Base-by-base conservation (phyloP, 2,329 filamentous ascomycete genomes). In the Aspergillus fijiensis region DNA sequence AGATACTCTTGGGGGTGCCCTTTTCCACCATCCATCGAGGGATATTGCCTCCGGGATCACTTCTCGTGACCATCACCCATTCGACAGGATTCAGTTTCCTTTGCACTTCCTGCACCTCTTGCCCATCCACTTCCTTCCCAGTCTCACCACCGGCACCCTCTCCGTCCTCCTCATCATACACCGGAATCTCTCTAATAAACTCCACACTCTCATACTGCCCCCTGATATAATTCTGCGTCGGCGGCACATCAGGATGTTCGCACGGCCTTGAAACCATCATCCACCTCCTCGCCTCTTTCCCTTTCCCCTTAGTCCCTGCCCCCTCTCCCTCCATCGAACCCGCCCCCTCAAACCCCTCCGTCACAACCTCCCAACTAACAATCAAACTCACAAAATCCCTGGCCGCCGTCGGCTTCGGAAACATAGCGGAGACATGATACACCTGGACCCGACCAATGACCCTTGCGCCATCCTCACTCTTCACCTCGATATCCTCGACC, bases 201-300 rank as follows among this genome's bases (percentile, higher is more conserved):
- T 98, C 94, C 16, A 97, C 89, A 1, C 91, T 96, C 78, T 97
- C 93, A 71, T 97, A 98, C 64, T 88, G 83, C 3, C 93, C 94
- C 47, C 92, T 84, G 52, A 96, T 90, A 72, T 89, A 94, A 16
- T 90, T 91, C 60, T 85, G 78, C 10, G 89, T 82, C 12, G 84
- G 82, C 21, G 88, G 87, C 35, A 89, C 88, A 60, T 91, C 86
- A 0, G 88, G 87, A 72, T 97, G 92, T 21, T 84, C 76, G 69
- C 92, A 90, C 1, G 94, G 94, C 74, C 90, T 92, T 2, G 92
- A 96, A 3, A 97, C 85, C 57, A 97, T 85, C 83, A 96, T 91
- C 74, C 88, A 96, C 70, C 93, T 89, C 63, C 90, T 80, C 9
- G 86, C 62, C 21, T 57, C 57, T 11, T 85, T 42, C 60, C 62